A percentile compares a stretch with the other conserved stretches of the same genome.
Evolutionary conservation across 208 protist genomes (phyloP).

Genomic region (Willaertia magna): DNA sequence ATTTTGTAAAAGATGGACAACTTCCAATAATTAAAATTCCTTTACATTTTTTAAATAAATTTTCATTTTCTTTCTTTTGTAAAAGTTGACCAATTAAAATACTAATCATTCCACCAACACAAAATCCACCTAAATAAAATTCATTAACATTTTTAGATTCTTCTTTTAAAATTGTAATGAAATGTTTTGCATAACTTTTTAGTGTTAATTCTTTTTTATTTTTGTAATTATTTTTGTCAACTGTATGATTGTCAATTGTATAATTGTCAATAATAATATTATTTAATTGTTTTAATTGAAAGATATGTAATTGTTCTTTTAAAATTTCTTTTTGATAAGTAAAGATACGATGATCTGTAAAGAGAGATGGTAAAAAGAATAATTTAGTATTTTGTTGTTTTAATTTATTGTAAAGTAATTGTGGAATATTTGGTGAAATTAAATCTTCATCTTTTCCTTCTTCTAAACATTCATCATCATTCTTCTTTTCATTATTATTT

Average conservation of each 20-base stretch:
- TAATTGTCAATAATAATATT: too few relatives aligned
- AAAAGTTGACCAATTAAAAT: background rate
- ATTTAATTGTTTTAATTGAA: too few relatives aligned
- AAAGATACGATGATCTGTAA: background rate
- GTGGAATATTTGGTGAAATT: background rate
- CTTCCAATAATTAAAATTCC: background rate
- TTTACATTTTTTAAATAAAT: background rate
- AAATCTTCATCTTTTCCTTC: background rate
- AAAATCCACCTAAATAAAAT: background rate
- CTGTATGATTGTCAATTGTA: background rate
- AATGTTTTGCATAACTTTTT: background rate
- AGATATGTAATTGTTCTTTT: background rate
- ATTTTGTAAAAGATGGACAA: background rate
- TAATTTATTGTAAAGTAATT: background rate
- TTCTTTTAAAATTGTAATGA: background rate
- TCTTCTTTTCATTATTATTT: too few relatives aligned
- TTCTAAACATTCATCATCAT: background rate
- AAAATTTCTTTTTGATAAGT: background rate
- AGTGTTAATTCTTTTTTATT: background rate
- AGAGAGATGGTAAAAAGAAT: background rate
- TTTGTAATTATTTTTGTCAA: background rate
- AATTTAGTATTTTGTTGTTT: background rate
- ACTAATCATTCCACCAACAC: background rate
- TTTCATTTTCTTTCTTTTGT: background rate
- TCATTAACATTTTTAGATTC: background rate